Evolutionary conservation across 768 basidiomycete species (phyloP), one percentile per base, ranked within the genome.

Genomic region (Kwoniella sp.): DNA sequence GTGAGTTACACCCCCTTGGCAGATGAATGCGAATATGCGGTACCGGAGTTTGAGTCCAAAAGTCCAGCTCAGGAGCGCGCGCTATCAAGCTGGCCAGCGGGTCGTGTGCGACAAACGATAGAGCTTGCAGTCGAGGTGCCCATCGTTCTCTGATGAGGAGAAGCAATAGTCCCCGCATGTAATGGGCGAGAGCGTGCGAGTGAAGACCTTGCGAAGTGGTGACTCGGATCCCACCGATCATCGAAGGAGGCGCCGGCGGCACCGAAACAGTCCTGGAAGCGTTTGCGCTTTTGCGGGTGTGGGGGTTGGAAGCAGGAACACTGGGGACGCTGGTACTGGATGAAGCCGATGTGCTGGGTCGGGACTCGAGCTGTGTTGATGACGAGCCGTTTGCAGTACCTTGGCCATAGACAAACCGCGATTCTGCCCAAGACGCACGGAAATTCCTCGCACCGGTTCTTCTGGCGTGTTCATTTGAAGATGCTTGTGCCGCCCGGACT

Each of bases 21-120:
- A 76, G 62, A 48, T 71, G 69, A n/a, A 76, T 68, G 25, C 74
- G 50, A 36, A 73, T 71, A 44, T 73, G 70, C 21, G 68, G 63
- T 17, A 75, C 61, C 9, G 67, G 25, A 2, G 67, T 55, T 19
- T 64, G 60, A 6, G 58, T 58, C 71, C 70, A 75, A 15, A 75
- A 68, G 33, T 72, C 67, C n/a, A 72, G 40, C 17, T 54, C 13
- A 13, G 73, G 73, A 8, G 71, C 51, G 8, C 69, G 64, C 21
- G 69, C 58, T 25, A 71, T 64, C 12, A 72, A 30, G 21, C 27
- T 66, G 2, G 74, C 71, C 33, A 73, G 57, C 1, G 74, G 74
- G 40, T 76, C 74, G 12, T 66, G 55, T 9, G 66, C 60, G 8
- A 73, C 74, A 24, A 76, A 30, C 1, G 71, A 76, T 0, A 76